These are phyloP conservation scores for Myriosclerotinia curreyana DNA, from an alignment of 2,329 filamentous ascomycete species.

Conservation along the genomic window DNA sequence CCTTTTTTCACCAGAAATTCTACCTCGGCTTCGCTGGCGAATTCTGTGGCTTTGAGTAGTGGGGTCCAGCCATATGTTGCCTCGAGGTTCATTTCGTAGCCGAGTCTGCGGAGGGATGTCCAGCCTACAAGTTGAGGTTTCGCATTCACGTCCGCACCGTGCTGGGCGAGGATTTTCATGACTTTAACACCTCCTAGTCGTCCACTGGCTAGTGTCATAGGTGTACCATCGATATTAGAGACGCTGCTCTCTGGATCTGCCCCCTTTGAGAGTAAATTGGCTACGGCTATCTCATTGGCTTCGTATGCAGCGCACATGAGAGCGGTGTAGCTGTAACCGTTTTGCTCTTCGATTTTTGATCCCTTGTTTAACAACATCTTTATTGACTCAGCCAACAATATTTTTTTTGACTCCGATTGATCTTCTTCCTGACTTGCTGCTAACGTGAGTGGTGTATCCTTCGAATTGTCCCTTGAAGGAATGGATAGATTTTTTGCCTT, in stretches of 20 bases:
- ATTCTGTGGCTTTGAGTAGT: background rate
- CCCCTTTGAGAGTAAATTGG: background rate
- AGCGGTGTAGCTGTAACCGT: background rate
- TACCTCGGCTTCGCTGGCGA: background rate
- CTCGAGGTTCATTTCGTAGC: background rate
- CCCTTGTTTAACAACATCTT: background rate
- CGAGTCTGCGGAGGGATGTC: background rate
- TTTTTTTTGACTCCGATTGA: background rate
- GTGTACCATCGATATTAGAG: background rate
- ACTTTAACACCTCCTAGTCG: background rate
- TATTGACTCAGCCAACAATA: background rate
- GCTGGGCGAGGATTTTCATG: background rate
- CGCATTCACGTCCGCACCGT: background rate
- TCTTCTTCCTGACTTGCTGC: background rate
- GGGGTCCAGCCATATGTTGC: background rate
- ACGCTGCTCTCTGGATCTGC: background rate
- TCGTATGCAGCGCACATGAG: background rate
- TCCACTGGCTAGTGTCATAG: background rate
- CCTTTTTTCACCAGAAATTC: background rate
- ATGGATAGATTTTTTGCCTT: background rate
- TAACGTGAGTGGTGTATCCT: background rate
- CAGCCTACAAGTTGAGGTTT: background rate
- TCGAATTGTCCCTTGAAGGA: background rate
- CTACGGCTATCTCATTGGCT: background rate
- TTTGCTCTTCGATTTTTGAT: background rate